A percentile compares a stretch with the other conserved stretches of the same genome.
These are phyloP conservation scores for Fraxinus ornus DNA, from an alignment of 305 asterid genomes.

Conservation along the genomic window DNA sequence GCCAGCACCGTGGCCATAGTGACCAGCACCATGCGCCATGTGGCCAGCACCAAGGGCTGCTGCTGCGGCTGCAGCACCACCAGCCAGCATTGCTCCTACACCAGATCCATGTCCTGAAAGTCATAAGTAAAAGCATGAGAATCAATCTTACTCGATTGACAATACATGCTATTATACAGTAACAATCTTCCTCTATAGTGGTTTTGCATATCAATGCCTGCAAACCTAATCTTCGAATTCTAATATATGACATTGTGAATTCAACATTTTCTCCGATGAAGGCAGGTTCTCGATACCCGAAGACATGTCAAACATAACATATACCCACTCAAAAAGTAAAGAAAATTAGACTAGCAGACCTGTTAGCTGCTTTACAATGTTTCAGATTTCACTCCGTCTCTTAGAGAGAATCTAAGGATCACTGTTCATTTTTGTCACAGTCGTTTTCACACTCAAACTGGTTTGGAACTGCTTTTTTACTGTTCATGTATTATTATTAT, in stretches of 20 bases:
- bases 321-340: neutral
- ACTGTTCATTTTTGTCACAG: too few species aligned
- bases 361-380: neutral
- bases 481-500: too few species aligned
- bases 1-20: slow-evolving; percentile 20
- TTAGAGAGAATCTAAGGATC: too few species aligned
- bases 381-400: too few species aligned
- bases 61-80: slow-evolving; percentile 57
- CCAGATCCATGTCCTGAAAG: slow-evolving; percentile 42
- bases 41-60: slow-evolving; percentile 33
- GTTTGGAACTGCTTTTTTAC: too few species aligned
- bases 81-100: slow-evolving; percentile 38
- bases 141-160: neutral
- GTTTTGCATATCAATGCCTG: neutral
- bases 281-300: neutral
- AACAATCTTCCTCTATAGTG: neutral
- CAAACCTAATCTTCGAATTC: neutral
- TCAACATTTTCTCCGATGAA: neutral
- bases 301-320: neutral
- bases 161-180: neutral
- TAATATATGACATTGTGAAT: neutral
- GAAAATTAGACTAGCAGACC: neutral
- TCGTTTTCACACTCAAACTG: too few species aligned
- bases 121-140: neutral
- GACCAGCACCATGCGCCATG: slow-evolving; percentile 4